Evolutionary conservation across 1,139 yeast genomes (phyloP).

Genomic region (Candida glucosophila): DNA sequence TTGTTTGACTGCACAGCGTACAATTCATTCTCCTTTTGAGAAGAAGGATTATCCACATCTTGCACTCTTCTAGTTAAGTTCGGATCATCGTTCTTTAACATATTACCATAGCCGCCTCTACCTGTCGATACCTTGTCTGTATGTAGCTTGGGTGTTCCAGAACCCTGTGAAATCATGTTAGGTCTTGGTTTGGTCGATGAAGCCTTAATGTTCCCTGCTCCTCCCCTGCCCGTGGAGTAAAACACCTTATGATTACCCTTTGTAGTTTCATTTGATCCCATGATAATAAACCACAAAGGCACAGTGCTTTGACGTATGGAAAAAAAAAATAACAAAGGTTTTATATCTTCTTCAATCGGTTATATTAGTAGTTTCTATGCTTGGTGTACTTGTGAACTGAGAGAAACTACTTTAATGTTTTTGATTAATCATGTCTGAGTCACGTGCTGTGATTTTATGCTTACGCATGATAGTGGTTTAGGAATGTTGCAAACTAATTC

Average conservation of each 20-base stretch:
- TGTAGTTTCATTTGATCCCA: conserved; percentile 3
- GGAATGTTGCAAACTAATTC: too few relatives aligned
- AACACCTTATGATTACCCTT: conserved; percentile 23
- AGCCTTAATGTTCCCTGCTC: conserved; percentile 62
- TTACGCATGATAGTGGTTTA: too few relatives aligned
- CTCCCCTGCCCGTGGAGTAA: conserved; percentile 72
- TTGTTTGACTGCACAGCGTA: conserved; percentile 30
- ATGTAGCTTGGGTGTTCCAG: conserved; percentile 53
- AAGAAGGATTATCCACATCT: conserved; percentile 45
- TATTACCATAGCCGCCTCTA: conserved; percentile 77
- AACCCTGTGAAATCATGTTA: conserved; percentile 49
- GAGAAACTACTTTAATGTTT: too few relatives aligned
- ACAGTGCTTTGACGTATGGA: too few relatives aligned
- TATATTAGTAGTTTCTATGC: too few relatives aligned
- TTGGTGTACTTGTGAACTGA: too few relatives aligned
- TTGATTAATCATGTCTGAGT: too few relatives aligned
- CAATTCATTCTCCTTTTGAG: conserved; percentile 18
- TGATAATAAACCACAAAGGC: too few relatives aligned
- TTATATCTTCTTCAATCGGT: too few relatives aligned
- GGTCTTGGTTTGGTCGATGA: conserved; percentile 43
- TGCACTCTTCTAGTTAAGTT: conserved; percentile 56
- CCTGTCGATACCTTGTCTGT: conserved; percentile 63
- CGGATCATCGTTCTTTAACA: conserved; percentile 59
- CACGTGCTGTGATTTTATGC: too few relatives aligned
- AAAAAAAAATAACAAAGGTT: too few relatives aligned